These are phyloP conservation scores for Zizania latifolia DNA, from an alignment of 176 grass and related monocot genomes.

Conservation along the genomic window DNA sequence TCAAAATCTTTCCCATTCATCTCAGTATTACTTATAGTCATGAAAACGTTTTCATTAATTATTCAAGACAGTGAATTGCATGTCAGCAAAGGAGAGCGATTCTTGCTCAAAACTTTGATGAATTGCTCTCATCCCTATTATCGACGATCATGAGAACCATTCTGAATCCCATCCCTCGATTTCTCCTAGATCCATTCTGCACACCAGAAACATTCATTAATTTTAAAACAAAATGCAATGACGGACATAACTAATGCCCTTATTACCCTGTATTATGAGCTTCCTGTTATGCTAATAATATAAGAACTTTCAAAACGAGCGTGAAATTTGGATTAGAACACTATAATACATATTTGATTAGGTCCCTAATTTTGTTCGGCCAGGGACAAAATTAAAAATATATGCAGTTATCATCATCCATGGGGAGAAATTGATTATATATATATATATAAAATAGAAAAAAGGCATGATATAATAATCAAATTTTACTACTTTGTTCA, in stretches of 20 bases:
- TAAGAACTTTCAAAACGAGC: background rate
- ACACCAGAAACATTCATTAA: background rate
- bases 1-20: background rate
- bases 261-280: background rate
- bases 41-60: conserved; percentile 5
- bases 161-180: conserved; percentile 64
- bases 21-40: background rate
- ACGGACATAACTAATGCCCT: background rate
- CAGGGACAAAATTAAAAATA: background rate
- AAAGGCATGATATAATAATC: background rate
- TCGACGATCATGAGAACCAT: conserved; percentile 46
- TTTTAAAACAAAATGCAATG: background rate
- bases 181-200: conserved; percentile 61
- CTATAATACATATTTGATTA: background rate
- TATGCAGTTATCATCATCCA: no score
- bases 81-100: conserved; percentile 16
- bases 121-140: background rate
- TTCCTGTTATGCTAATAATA: background rate
- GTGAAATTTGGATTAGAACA: background rate
- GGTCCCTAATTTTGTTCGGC: background rate
- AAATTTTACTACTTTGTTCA: background rate
- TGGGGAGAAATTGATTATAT: no score
- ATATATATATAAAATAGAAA: no score
- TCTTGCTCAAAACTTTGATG: conserved; percentile 11
- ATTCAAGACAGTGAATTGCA: conserved; percentile 19